Conservation (phyloP, 2,329 filamentous ascomycete genomes). For the Epichloe bromicola region DNA sequence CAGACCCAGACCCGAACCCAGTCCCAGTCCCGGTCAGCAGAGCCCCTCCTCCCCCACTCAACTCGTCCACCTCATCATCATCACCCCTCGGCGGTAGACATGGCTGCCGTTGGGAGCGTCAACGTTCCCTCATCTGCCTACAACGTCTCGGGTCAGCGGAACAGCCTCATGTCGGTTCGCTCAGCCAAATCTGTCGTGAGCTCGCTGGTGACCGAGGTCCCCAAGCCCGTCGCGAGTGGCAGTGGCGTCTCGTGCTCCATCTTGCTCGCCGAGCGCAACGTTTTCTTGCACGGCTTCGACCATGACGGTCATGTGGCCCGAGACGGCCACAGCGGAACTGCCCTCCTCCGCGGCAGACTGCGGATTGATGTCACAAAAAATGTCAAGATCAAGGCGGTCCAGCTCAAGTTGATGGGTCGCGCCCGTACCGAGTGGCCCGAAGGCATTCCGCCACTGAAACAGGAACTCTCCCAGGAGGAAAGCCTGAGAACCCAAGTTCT, state of each 20-base stretch:
- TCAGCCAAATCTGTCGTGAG: constrained; percentile 37
- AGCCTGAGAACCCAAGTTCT: constrained; percentile 77
- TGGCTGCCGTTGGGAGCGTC: constrained; percentile 13
- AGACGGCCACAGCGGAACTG: constrained; percentile 54
- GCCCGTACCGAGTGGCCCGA: constrained; percentile 94
- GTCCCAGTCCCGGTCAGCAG: too few species aligned
- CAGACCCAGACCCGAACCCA: neutral
- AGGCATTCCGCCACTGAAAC: constrained; percentile 78
- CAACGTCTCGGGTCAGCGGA: constrained; percentile 25
- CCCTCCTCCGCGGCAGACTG: constrained; percentile 74
- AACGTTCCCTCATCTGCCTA: constrained; percentile 11
- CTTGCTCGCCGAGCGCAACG: constrained; percentile 62
- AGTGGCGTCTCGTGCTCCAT: constrained; percentile 66
- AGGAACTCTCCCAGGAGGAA: constrained; percentile 72
- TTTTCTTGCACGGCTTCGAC: constrained; percentile 70
- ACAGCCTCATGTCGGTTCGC: constrained; percentile 37
- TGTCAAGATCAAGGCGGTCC: constrained; percentile 84
- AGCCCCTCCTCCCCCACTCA: neutral
- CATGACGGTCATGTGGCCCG: constrained; percentile 44
- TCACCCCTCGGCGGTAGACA: constrained; percentile 5
- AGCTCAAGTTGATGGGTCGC: constrained; percentile 71
- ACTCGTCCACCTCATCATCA: neutral
- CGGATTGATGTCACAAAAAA: constrained; percentile 82
- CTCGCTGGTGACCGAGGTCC: constrained; percentile 39
- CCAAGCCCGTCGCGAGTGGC: constrained; percentile 67